Evolutionary conservation across 1,139 yeast species (phyloP), one percentile per base, ranked within the genome.

Genomic region (Nakaseomyces kungkrabaensis): DNA sequence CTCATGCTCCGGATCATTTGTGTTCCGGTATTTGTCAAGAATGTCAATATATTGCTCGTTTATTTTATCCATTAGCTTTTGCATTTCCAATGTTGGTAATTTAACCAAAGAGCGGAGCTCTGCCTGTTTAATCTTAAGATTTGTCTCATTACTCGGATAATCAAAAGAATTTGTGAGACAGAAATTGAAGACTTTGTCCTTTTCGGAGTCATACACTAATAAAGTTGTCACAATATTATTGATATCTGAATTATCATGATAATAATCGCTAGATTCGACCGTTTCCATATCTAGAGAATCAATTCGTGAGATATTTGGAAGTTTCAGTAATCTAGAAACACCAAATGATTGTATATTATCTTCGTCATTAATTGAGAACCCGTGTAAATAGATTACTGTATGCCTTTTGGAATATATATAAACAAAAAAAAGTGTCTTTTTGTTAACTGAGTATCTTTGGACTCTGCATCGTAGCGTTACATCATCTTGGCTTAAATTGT

Each of bases 401-500:
- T 55, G 55, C 10, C 53, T 50, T 37, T 52, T 56, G n/a, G 68
- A 64, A 49, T 49, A 56, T 3, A 62, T 45, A 41, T 55, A 55
- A 2, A 54, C 51, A 38, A 58, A 49, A 44, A 60, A 49, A 5
- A 54, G 42, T 4, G 47, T 47, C 9, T 45, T 46, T 27, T 49
- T 47, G 17, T 48, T 50, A 22, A 47, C 43, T 9, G 42, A 31
- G 1, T 56, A 27, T 27, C 43, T 47, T 49, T 59, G 61, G 25
- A 74, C 66, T 1, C 68, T 54, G 44, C 85, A 54, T 51, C 67
- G 70, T 52, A 81, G 58, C 0, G 89, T 75, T 1, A 78, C 76
- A 57, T 87, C 95, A 0, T 62, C 52, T 9, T 76, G 73, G 44
- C 74, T 73, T 44, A 83, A 66, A 53, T 70, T 76, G 63, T 87